Evolutionary conservation across 768 basidiomycete species (phyloP), one percentile per base, ranked within the genome.

Genomic region (Infundibulicybe gibba): DNA sequence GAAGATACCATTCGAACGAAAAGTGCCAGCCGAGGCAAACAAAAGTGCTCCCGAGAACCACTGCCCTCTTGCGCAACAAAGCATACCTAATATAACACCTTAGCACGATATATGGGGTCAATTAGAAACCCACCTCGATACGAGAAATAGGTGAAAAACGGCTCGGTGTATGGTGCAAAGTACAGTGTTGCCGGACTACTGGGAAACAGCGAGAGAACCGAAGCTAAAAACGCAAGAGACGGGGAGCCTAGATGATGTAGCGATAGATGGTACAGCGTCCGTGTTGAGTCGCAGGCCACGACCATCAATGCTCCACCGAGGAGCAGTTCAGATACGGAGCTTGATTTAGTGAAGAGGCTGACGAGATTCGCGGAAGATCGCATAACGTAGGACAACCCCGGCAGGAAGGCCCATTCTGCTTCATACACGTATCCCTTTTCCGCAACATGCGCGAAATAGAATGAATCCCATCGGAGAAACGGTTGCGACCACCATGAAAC

Each of bases 341-440:
- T 5, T 30, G 44, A 21, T 17, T 21, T 11, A n/a, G 38, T 49
- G 30, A 54, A 37, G 46, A 54, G 51, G 32, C 51, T 56, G 33
- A 68, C 54, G 12, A 67, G 33, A 21, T 44, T 12, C 6, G 56
- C 60, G n/a, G 57, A 65, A 40, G 55, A 11, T 2, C 76, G 70
- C 63, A 91, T 74, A 42, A 87, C 41, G 10, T 68, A 56, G 3
- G 89, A 77, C 19, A 79, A 63, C 4, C 79, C 90, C 2, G 90
- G 87, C 51, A 92, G 77, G 63, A 92, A 98, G 0, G 95, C 95
- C 77, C 88, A 89, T 53, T 90, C 74, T 55, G 95, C 78, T 60
- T 98, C 95, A 60, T 80, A 82, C 21, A 65, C 54, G 53, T 78
- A 78, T 40, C 71, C 77, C 10, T 76, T 49, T 20, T 70, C 56